Evolutionary conservation across 139 green algal species (phyloP).

Genomic region (Micractinium sp.): DNA sequence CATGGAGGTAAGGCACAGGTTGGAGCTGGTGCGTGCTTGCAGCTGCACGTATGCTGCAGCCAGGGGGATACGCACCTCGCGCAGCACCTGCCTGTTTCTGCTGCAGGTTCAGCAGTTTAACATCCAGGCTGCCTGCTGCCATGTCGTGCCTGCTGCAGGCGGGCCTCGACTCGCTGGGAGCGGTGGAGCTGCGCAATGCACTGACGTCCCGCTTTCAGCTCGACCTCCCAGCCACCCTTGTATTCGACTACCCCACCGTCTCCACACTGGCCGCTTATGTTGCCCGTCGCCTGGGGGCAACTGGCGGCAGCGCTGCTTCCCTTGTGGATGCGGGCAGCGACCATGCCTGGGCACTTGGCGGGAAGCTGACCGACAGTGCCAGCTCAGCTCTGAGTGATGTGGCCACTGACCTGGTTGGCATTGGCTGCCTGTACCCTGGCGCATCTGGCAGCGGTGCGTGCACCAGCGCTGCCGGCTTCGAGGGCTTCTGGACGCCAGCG

Average conservation of each 20-base stretch:
- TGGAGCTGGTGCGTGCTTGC: neutral
- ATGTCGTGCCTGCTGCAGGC: constrained; percentile 1
- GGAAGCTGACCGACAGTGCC: neutral
- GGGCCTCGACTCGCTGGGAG: constrained; percentile 76
- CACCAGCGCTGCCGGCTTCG: constrained; percentile 24
- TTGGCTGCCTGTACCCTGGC: constrained; percentile 29
- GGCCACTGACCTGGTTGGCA: constrained; percentile 7
- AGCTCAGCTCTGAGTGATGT: neutral
- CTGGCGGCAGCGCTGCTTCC: neutral
- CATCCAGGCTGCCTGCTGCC: neutral
- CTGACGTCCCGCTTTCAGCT: constrained; percentile 34
- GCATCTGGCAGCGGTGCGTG: neutral
- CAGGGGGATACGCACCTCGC: neutral
- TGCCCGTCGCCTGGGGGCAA: neutral
- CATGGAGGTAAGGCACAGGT: constrained; percentile 44
- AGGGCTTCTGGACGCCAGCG: constrained; percentile 19
- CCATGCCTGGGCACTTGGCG: neutral
- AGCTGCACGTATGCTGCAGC: no score
- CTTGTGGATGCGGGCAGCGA: neutral
- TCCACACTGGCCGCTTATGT: constrained; percentile 47
- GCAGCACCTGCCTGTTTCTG: neutral
- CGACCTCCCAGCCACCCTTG: constrained; percentile 46
- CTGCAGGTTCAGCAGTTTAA: neutral
- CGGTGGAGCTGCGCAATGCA: constrained; percentile 52
- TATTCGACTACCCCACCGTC: constrained; percentile 65